These are phyloP conservation scores for Paraleonurus japonicus DNA, from an alignment of 257 asterid species.

Conservation along the genomic window DNA sequence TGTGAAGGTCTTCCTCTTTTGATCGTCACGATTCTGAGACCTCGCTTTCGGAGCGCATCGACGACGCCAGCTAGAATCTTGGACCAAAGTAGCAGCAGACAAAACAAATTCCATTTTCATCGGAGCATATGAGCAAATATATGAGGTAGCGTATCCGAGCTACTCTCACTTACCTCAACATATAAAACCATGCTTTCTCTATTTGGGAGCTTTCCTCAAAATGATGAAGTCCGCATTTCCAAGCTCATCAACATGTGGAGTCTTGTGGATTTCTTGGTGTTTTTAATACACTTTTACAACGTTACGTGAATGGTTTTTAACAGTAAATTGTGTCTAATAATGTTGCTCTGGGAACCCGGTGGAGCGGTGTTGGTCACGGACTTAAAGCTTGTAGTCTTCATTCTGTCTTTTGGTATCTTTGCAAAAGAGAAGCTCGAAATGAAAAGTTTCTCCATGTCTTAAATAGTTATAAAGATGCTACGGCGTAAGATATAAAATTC, in stretches of 20 bases:
- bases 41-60: not conserved
- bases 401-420: not conserved
- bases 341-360: not conserved
- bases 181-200: slow-evolving; percentile 16
- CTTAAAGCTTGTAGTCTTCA: slow-evolving; percentile 14
- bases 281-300: not conserved
- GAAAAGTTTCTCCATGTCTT: slow-evolving; percentile 7
- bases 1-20: slow-evolving; percentile 20
- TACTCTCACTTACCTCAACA: slow-evolving; percentile 20
- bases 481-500: not conserved
- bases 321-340: not conserved
- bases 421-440: not conserved
- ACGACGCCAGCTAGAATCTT: not conserved
- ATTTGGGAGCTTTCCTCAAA: not conserved
- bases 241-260: slow-evolving; percentile 12
- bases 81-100: not conserved
- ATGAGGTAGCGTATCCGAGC: not conserved
- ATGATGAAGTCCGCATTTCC: not conserved
- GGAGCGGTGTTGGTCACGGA: not conserved
- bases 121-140: not conserved
- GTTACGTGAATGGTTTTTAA: not conserved
- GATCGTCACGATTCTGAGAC: not conserved
- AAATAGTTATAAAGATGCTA: not conserved
- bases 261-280: slow-evolving; percentile 12
- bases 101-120: not conserved